Base-by-base conservation (phyloP, 345 rosid genomes). In the Gossypium australe region DNA sequence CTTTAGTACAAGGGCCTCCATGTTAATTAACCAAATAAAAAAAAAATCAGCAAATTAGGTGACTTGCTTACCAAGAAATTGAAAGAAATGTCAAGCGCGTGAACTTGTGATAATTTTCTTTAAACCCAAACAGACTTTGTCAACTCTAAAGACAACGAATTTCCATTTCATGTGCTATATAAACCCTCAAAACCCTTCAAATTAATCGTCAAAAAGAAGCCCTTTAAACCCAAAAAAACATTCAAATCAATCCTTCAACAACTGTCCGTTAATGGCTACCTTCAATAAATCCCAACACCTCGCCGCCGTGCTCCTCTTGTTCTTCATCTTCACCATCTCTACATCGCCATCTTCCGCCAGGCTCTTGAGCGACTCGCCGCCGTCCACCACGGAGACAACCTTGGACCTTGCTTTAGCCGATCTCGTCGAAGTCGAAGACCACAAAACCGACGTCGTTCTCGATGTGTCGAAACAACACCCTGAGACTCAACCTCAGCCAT, bases 371-470 rank as follows among this genome's bases (percentile, higher is more conserved):
- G 52, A 20, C 65, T 38, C 41, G 4, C 38, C 8, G 7, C 70
- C 5, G 49, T 12, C 70, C 11, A 70, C 49, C 0, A 7, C 58
- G 1, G 70, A 61, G 44, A 43, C 76, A 14, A 45, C 67, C 58
- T 24, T 73, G 45, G 49, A 73, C 60, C 76, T 73, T 29, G 70
- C 49, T 7, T 60, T 73, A 9, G 59, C 69, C 48, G 29, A 22
- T 11, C 41, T 34, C 7, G 41, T 34, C 41, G 41, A 34, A 34
- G 58, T 20, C 25, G 7, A 3, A n/a, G 20, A 17, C 1, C 7
- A 52, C 6, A 17, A 52, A 52, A 52, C 6, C 20, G 18, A 52
- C 20, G 57, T 52, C 57, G 57, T 16, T 25, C 4, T 51, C 51
- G 34, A 12, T 2, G 11, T 57, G 0, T 13, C 20, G 8, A 20